Base-by-base conservation (phyloP, 2,329 filamentous ascomycete genomes). In the Tolypocladium tropicale region DNA sequence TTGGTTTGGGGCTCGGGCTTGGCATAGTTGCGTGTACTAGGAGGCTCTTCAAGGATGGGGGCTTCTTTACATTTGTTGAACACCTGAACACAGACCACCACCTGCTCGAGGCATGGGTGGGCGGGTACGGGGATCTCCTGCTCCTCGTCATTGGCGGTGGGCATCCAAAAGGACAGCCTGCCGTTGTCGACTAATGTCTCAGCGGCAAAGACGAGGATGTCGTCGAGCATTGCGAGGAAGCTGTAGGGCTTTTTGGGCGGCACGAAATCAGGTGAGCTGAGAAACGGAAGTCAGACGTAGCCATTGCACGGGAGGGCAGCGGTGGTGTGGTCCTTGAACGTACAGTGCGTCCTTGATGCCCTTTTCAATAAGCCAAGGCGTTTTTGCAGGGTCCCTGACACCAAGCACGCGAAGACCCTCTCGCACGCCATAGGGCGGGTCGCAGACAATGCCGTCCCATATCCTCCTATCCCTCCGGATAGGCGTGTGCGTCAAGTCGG, bases 161-260 rank as follows among this genome's bases (percentile, higher is more conserved):
- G 94, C 89, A 97, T 95, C 94, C 94, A 99, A 76, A 99, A 95
- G 9, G 88, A 89, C 11, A 99, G 70, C 32, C 94, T 79, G 0
- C 90, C 94, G 59, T 83, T 74, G 54, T 90, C 85, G 9, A 96
- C 89, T 1, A 99, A 77, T 1, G 86, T 89, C 14, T 81, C 76
- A 1, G 85, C 81, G 6, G 90, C 85, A 66, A 99, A 97, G 23
- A 85, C 80, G 6, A 97, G 79, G 54, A 99, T 90, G 68, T 97
- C 91, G 65, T 91, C 85, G 23, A 96, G 79, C 83, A 99, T 91
- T 6, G 89, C 87, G 41, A 88, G 78, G 69, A 99, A 97, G 63
- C 90, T 90, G 70, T 99, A 99, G 0, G 92, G 90, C 65, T 85
- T 86, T 70, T 95, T 97, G 0, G 94, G 93, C 0, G 92, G 86